A percentile compares a stretch with the other conserved stretches of the same genome.
These are phyloP conservation scores for Phialocephala sp. DNA, from an alignment of 2,329 filamentous ascomycete genomes.

Conservation along the genomic window DNA sequence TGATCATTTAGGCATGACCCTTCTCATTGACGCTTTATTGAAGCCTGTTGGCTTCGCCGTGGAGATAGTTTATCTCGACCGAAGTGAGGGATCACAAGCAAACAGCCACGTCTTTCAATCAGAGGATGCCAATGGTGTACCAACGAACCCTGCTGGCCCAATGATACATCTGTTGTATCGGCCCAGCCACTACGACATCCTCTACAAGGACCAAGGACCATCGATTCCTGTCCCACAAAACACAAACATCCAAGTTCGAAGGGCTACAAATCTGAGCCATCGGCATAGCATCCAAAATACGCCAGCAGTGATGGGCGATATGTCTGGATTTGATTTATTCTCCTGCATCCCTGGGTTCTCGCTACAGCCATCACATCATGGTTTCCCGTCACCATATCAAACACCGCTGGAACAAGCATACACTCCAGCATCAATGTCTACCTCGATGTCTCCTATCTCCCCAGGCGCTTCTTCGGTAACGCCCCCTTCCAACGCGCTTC, in stretches of 20 bases:
- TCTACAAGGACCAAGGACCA: constrained; percentile 67
- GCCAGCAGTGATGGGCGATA: constrained; percentile 41
- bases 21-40: constrained; percentile 79
- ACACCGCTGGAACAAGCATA: constrained; percentile 36
- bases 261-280: constrained; percentile 54
- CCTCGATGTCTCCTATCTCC: constrained; percentile 40
- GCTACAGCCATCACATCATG: constrained; percentile 32
- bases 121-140: constrained; percentile 47
- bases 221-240: constrained; percentile 37
- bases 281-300: constrained; percentile 51
- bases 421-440: constrained; percentile 36
- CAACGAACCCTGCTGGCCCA: constrained; percentile 48
- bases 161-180: constrained; percentile 67
- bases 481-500: constrained; percentile 30
- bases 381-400: constrained; percentile 35
- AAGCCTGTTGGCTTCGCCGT: constrained; percentile 79
- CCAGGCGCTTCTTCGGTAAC: constrained; percentile 33
- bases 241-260: constrained; percentile 58
- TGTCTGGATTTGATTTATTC: constrained; percentile 43
- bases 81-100: constrained; percentile 77
- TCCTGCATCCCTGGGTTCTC: constrained; percentile 41
- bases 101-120: constrained; percentile 58
- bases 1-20: constrained; percentile 83
- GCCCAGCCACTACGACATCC: constrained; percentile 90
- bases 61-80: constrained; percentile 90